Conservation (phyloP, 2,329 filamentous ascomycete species). For the Neofusicoccum sp. region DNA sequence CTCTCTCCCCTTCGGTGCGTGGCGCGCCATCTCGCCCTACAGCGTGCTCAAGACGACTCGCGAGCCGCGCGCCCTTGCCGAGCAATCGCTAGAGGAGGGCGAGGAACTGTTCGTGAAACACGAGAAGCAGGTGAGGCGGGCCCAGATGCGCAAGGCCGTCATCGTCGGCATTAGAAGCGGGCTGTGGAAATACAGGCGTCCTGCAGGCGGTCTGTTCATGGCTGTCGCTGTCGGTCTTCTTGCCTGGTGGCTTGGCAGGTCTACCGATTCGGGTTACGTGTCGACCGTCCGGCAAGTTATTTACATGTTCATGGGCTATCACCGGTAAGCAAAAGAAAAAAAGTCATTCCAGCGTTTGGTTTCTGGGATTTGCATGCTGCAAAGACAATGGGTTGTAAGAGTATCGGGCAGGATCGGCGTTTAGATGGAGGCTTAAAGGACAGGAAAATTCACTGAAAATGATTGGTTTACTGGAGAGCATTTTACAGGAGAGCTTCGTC, state of each 20-base stretch:
- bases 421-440: too few species aligned
- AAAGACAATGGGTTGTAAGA: not conserved
- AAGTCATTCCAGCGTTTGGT: too few species aligned
- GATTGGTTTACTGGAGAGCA: too few species aligned
- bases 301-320: not conserved
- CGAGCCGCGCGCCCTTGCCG: conserved; percentile 47
- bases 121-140: conserved; percentile 65
- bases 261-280: not conserved
- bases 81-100: conserved; percentile 65
- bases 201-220: conserved; percentile 58
- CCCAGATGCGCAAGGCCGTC: conserved; percentile 57
- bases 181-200: conserved; percentile 64
- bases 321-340: not conserved
- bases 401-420: not conserved
- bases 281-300: not conserved
- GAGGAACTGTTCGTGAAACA: conserved; percentile 68
- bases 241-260: conserved; percentile 34
- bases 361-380: not conserved
- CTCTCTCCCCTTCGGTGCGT: conserved; percentile 60
- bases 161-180: conserved; percentile 38
- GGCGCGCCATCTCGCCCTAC: conserved; percentile 67
- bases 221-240: conserved; percentile 41
- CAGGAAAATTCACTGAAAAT: too few species aligned
- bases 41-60: conserved; percentile 86
- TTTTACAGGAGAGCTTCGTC: too few species aligned